Percentiles rank a stretch among this genome's conserved stretches.
Conservation (phyloP, 306 rosid species). For the Macrotyloma uniflorum region DNA sequence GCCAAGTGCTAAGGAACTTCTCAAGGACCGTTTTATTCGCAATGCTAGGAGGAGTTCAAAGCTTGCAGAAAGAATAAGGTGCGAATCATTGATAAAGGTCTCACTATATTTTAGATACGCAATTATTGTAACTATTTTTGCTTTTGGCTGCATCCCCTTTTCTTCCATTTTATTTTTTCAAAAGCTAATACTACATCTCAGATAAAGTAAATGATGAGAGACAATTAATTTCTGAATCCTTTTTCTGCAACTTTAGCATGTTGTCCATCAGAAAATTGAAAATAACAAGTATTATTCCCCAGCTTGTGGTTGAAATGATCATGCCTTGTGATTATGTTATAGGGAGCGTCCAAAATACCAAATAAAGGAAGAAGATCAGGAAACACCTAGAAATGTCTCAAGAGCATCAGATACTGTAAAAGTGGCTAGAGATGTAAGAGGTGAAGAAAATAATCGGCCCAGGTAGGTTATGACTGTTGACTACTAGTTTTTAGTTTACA, state of each 20-base stretch:
- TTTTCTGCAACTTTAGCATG: constrained; percentile 27
- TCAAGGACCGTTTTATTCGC: constrained; percentile 88
- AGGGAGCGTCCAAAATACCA: constrained; percentile 94
- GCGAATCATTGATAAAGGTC: constrained; percentile 31
- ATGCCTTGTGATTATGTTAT: constrained; percentile 45
- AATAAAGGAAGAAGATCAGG: constrained; percentile 76
- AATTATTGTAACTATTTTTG: constrained; percentile 22
- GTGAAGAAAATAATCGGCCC: constrained; percentile 66
- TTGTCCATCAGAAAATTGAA: constrained; percentile 36
- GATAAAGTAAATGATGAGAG: background rate
- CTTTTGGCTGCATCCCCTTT: background rate
- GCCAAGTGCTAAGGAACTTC: constrained; percentile 95
- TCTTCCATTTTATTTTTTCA: constrained; percentile 3
- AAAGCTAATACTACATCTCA: background rate
- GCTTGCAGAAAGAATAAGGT: constrained; percentile 98
- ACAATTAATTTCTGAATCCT: background rate
- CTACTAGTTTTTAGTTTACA: constrained; percentile 23
- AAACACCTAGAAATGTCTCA: constrained; percentile 57
- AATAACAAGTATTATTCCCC: constrained; percentile 18
- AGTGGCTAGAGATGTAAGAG: constrained; percentile 60
- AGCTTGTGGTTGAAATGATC: constrained; percentile 44
- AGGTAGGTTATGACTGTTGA: constrained; percentile 63
- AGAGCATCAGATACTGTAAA: constrained; percentile 73
- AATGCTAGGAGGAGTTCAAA: constrained; percentile 86
- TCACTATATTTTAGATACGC: constrained; percentile 32